Conservation (phyloP, 495 filamentous ascomycete genomes). For the Cudoniella acicularis region DNA sequence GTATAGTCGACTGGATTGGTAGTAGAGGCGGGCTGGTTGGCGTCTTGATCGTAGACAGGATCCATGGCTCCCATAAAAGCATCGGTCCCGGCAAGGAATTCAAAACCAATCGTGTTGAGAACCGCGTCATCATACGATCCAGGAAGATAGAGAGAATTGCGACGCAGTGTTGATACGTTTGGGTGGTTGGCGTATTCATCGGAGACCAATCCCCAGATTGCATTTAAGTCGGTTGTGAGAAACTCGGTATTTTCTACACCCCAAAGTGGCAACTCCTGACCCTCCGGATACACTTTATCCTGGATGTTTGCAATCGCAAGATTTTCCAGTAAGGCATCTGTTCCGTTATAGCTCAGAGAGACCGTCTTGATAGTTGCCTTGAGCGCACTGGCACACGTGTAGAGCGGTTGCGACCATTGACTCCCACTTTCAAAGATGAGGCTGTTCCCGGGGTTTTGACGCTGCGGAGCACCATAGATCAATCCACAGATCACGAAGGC, state of each 20-base stretch:
- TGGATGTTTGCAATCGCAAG: slow-evolving; percentile 26
- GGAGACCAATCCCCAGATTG: slow-evolving; percentile 35
- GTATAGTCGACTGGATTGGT: slow-evolving; percentile 28
- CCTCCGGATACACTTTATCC: slow-evolving; percentile 25
- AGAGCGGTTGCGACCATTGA: slow-evolving; percentile 37
- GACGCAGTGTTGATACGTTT: slow-evolving; percentile 28
- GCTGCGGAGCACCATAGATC: slow-evolving; percentile 33
- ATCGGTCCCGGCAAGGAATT: slow-evolving; percentile 2
- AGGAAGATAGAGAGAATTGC: slow-evolving; percentile 19
- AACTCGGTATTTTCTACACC: slow-evolving; percentile 33
- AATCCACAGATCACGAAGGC: slow-evolving; percentile 34
- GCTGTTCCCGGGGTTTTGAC: slow-evolving; percentile 15
- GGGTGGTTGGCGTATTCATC: slow-evolving; percentile 23
- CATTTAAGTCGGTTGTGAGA: too few species aligned
- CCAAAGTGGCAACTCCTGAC: slow-evolving; percentile 30
- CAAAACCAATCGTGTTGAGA: neutral
- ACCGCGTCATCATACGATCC: too few species aligned
- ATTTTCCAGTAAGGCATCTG: slow-evolving; percentile 18
- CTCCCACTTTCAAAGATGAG: slow-evolving; percentile 3
- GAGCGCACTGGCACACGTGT: slow-evolving; percentile 36
- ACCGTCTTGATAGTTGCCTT: slow-evolving; percentile 42
- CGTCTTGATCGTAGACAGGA: neutral
- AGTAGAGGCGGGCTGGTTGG: too few species aligned
- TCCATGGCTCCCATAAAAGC: neutral
- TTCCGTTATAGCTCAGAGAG: slow-evolving; percentile 32